These are phyloP conservation scores for Balamuthia mandrillaris DNA, from an alignment of 208 protist genomes.

Conservation along the genomic window DNA sequence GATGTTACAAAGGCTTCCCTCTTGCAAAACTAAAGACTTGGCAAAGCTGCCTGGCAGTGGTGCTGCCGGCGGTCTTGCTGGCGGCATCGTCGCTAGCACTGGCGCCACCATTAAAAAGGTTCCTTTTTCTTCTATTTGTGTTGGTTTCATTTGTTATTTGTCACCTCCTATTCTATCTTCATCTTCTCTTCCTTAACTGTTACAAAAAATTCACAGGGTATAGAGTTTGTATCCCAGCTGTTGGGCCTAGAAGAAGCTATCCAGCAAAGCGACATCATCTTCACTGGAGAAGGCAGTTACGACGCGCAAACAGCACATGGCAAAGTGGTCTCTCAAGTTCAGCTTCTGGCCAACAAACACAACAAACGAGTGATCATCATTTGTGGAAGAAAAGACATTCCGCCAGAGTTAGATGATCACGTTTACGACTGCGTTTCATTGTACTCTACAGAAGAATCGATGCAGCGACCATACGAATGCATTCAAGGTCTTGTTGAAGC, in stretches of 20 bases:
- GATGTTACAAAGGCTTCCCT: not conserved
- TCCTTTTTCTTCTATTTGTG: not conserved
- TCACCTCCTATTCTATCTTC: not conserved
- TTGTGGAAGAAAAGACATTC: constrained; percentile 13
- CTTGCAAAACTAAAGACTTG: not conserved
- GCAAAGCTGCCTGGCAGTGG: not conserved
- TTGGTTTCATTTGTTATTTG: not conserved
- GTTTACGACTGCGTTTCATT: too few relatives aligned
- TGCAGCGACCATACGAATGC: too few relatives aligned
- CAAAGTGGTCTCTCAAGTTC: constrained; percentile 13
- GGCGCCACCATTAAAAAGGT: not conserved
- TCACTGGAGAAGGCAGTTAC: constrained; percentile 42
- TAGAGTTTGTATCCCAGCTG: constrained; percentile 10
- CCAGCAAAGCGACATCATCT: not conserved
- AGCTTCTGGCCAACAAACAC: not conserved
- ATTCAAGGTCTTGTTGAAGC: too few relatives aligned
- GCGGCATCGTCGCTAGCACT: constrained; percentile 9
- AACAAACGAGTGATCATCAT: not conserved
- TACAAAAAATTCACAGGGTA: not conserved
- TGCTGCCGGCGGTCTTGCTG: constrained; percentile 16
- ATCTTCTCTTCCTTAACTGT: not conserved
- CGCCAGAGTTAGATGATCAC: too few relatives aligned
- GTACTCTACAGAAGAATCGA: too few relatives aligned
- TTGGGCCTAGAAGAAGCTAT: constrained; percentile 24
- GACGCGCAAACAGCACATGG: constrained; percentile 20